Evolutionary conservation across 176 grass and related monocot genomes (phyloP), one percentile per base, ranked within the genome.

Genomic region (Paspalum vaginatum): DNA sequence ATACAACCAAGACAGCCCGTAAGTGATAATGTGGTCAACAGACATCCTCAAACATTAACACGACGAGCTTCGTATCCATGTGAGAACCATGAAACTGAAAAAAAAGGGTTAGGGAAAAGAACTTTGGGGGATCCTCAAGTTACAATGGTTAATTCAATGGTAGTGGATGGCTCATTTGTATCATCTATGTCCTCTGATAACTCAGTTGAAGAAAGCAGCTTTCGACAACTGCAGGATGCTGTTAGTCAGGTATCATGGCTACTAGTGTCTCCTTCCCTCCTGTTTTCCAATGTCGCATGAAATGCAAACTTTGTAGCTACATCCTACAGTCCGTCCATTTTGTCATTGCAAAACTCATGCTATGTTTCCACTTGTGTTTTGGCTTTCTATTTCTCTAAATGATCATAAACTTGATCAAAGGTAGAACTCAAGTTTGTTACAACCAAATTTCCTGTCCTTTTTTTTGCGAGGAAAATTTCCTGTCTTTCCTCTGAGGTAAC

Each of bases 191-290:
- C 86, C 67, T 82, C 94, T 51, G 80, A 88, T 57, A 86, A 85
- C 62, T 90, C 89, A 6, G 83, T 85, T 80, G 83, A 94, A 87
- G 90, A 90, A 85, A 87, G 75, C 56, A 92, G 86, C 42, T 92
- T 94, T 82, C 81, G 43, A 58, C 87, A 94, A 69, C 95, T 98
- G 73, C 90, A 90, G 72, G 80, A 89, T 85, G 90, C 91, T 79
- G 91, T 94, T 80, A 85, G 80, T 89, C 92, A 94, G 95, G 95
- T 98, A 81, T 65, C 76, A 57, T 65, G 43, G 5, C 83, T 71
- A 49, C 49, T 53, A 89, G 65, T 15, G 65, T 15, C 65, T 27
- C 5, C 52, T 10, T 48, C 27, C 24, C 68, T n/a, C 43, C 9
- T 65, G 60, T 78, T 45, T 68, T 63, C 40, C 53, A 41, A 44